Base-by-base conservation (phyloP, 768 basidiomycete genomes). In the Termitomyces sp. region DNA sequence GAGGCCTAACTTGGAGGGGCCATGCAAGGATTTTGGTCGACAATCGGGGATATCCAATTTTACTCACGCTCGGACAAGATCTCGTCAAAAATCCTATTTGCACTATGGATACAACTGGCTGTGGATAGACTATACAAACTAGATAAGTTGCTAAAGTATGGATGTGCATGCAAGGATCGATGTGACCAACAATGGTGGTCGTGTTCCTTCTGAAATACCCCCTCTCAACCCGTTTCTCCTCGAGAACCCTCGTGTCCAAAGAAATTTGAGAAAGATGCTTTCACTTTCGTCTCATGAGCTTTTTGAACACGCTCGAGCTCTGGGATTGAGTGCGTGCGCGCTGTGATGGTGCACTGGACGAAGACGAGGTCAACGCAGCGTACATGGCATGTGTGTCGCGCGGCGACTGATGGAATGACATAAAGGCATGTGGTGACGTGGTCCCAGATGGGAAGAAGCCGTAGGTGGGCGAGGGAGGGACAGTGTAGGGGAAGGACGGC, bases 351-450 rank as follows among this genome's bases (percentile, higher is more conserved):
- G 64, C 53, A 24, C 55, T 52, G 11, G 61, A 59, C 58, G 67
- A 42, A 18, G 67, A 67, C 48, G 71, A 62, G 31, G 72, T 63
- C 58, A 85, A 77, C 4, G 81, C 75, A 41, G 84, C 75, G 71
- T 83, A 86, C 81, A 85, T 83, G 62, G 72, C 70, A 65, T 87
- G 82, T 4, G 75, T 67, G 63, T 86, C 82, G 54, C 86, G 83
- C 41, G 86, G 86, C 64, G 83, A 78, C 70, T 82, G 81, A 68
- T 85, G 80, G 56, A 87, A 76, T 46, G 76, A 65, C 12, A 75
- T 68, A 68, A 87, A 86, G 13, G 84, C 80, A 57, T 85, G 82
- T 55, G 85, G 84, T 13, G 80, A 78, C 24, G 83, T 75, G 6
- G 79, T 73, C 53, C 78, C 79, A 16, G 76, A 69, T 36, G 85